Base-by-base conservation (phyloP, 2,329 filamentous ascomycete species). In the Fusarium sp. region DNA sequence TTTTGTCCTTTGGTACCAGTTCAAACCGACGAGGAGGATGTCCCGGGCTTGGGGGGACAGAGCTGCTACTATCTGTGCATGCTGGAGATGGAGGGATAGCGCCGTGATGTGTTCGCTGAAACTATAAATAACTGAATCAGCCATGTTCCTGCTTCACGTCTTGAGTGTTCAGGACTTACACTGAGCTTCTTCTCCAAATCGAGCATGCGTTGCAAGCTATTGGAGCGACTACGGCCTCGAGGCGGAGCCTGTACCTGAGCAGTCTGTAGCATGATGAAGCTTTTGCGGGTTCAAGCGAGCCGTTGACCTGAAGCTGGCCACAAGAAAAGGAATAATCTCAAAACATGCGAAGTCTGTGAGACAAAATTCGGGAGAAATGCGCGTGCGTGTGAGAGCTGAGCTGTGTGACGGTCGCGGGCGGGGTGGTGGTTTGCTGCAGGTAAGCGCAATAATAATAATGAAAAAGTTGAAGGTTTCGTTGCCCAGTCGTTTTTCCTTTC, bases 131-230 rank as follows among this genome's bases (percentile, higher is more conserved):
- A 12, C 15, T 13, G 25, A 22, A 46, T 63, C 35, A 63, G 57
- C 15, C 5, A 56, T 25, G 5, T 10, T 25, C 31, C 3, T 3
- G 10, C 9, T 1, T 4, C 3, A 5, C n/a, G 28, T 26, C 31
- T 24, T 10, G 19, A 10, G 34, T 13, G 11, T 31, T 6, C 9
- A 36, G 41, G 41, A 70, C 78, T 77, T 77, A 87, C 85, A 82
- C 85, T 85, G 73, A 78, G 80, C 70, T 78, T 79, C 70, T 82
- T 84, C 70, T 88, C 85, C 47, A 87, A 74, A 66, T 87, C 83
- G 44, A 87, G 77, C 85, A 88, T 87, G 57, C 78, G 80, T 72
- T 85, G 79, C 63, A 87, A 80, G 72, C 80, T 85, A 70, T 80
- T 80, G 61, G 78, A 77, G 57, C 70, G 69, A 44, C 54, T 10